Base-by-base conservation (phyloP, 1,139 yeast genomes). In the Saccharomyces uvarum region DNA sequence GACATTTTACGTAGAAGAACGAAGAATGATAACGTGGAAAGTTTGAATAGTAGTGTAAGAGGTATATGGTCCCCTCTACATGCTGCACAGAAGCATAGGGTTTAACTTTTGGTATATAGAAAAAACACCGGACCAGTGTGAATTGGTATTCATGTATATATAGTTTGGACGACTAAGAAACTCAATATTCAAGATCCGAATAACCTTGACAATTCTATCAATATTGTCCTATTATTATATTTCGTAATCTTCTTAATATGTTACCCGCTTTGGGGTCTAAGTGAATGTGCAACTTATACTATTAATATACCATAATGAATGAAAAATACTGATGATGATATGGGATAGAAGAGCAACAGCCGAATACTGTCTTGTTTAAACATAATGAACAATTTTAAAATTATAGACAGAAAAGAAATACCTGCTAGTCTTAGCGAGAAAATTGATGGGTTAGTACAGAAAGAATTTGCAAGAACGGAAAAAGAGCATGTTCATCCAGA, bases 11-110 rank as follows among this genome's bases (percentile, higher is more conserved):
- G 77, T 61, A 83, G 83, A 67, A 62, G 64, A 54, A 81, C 87
- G 59, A 77, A 80, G 62, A 86, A 83, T 70, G 83, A 86, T 61
- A 85, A 86, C 62, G 98, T 93, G 47, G 80, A 82, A 70, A 85
- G 96, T 48, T 72, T 78, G 57, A 93, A 91, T 70, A 82, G 81
- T 57, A 85, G 96, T 52, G 93, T 93, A 16, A 86, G 99, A 78
- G 99, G 99, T 65, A 78, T 93, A 53, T 93, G 99, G 99, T 89
- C 97, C 51, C 99, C 99, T 55, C 78, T 93, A 76, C 97, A 93
- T 69, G 85, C 87, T 70, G 75, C 76, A 44, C 76, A 75, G 67
- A 82, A 95, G 73, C 84, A 81, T 74, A 84, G 78, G 67, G 80
- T 88, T 54, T 88, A 75, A 68, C 38, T 32, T 16, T 4, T 49